phyloP scores from a whole-genome alignment of 768 basidiomycete genomes.

The Nevesoporus exiguus region DNA sequence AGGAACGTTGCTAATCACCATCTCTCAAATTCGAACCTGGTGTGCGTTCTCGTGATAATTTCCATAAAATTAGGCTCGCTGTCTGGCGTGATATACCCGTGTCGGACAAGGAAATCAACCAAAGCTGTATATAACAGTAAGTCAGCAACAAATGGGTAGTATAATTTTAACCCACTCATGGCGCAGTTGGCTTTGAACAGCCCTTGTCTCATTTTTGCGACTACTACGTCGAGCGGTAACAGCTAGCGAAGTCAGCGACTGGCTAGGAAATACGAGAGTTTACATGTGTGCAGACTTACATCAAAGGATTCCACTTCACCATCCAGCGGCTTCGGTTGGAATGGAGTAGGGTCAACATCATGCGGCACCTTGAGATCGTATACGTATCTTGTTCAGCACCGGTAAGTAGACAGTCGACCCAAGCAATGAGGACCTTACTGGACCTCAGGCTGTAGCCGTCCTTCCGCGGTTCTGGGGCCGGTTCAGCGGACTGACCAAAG shows the following conservation, averaged over 20 bases:
- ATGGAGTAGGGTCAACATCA: conserved; percentile 41
- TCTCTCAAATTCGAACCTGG: conserved; percentile 58
- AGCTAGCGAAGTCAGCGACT: conserved; percentile 43
- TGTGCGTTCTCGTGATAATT: conserved; percentile 72
- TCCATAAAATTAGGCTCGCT: conserved; percentile 82
- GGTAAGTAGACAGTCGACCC: neutral
- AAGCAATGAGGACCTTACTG: conserved; percentile 47
- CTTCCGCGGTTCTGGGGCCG: conserved; percentile 20
- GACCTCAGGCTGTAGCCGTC: conserved; percentile 84
- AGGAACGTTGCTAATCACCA: conserved; percentile 34
- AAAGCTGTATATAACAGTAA: conserved; percentile 53
- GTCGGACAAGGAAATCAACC: conserved; percentile 85
- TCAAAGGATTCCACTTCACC: conserved; percentile 95
- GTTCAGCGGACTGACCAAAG: conserved; percentile 1
- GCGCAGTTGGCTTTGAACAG: conserved; percentile 95
- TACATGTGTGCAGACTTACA: conserved; percentile 40
- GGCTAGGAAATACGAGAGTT: neutral
- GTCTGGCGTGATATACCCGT: conserved; percentile 82
- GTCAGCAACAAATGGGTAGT: neutral
- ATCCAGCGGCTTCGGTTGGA: conserved; percentile 73
- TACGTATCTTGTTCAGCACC: conserved; percentile 54
- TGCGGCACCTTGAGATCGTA: conserved; percentile 78
- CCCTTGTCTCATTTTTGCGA: conserved; percentile 59
- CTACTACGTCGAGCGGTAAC: conserved; percentile 57
- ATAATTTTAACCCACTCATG: conserved; percentile 50